These are phyloP conservation scores for Capillidium heterosporum DNA, from an alignment of 371 early-diverging fungal species.

Conservation along the genomic window DNA sequence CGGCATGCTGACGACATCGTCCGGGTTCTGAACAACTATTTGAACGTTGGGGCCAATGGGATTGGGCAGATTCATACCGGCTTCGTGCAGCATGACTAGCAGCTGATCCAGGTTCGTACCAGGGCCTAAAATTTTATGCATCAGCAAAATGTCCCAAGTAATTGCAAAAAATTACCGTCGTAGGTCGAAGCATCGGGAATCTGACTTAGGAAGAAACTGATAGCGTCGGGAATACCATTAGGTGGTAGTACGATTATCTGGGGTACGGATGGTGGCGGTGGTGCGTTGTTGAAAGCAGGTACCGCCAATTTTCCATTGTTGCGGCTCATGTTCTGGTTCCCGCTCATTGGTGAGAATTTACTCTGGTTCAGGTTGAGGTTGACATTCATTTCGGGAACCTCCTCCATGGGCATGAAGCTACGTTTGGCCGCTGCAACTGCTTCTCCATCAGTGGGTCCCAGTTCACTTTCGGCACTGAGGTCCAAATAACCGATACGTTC, in stretches of 20 bases:
- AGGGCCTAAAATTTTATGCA: background rate
- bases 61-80: no score
- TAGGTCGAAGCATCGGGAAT: conserved; percentile 6
- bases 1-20: no score
- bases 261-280: background rate
- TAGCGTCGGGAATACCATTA: conserved; percentile 6
- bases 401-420: no score
- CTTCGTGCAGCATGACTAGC: background rate
- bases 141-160: background rate
- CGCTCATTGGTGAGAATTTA: no score
- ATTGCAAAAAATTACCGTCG: background rate
- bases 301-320: no score
- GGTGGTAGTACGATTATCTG: background rate
- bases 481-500: background rate
- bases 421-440: no score
- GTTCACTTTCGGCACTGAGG: background rate
- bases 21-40: no score
- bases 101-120: background rate
- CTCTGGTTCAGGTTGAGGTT: no score
- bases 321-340: no score
- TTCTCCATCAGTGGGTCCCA: background rate
- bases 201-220: conserved; percentile 5
- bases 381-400: no score
- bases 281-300: background rate
- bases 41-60: no score